phyloP scores from a whole-genome alignment of 495 filamentous ascomycete species.

The Ramalina intermedia region DNA sequence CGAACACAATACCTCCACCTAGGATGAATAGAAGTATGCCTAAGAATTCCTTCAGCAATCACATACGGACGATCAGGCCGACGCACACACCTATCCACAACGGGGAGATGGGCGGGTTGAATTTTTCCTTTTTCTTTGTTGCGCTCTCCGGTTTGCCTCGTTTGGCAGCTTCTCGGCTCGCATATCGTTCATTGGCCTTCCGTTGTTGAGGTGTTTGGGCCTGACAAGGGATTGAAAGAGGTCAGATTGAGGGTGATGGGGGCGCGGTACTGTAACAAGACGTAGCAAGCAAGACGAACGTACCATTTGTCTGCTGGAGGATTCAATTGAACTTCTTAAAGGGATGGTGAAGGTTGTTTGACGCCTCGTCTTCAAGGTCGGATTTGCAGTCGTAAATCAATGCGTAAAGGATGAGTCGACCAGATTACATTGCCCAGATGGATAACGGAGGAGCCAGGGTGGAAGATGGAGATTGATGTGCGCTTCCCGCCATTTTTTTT shows the following conservation, averaged over 20 bases:
- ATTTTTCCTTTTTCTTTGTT: conserved; percentile 50
- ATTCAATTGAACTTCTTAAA: too few relatives aligned
- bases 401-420: too few relatives aligned
- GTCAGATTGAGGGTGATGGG: neutral
- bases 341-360: too few relatives aligned
- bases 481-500: too few relatives aligned
- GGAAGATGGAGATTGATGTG: too few relatives aligned
- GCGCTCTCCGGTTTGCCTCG: conserved; percentile 64
- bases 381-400: too few relatives aligned
- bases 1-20: conserved; percentile 72
- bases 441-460: too few relatives aligned
- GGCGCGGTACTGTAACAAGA: neutral
- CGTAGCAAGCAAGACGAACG: neutral
- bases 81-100: conserved; percentile 65
- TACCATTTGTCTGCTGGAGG: neutral
- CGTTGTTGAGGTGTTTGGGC: conserved; percentile 92
- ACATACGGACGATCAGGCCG: neutral
- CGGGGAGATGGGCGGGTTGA: conserved; percentile 65
- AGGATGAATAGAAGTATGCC: conserved; percentile 68
- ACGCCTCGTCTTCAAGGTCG: too few relatives aligned
- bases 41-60: conserved; percentile 20
- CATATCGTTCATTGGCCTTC: conserved; percentile 72
- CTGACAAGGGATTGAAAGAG: conserved; percentile 26
- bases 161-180: conserved; percentile 61
- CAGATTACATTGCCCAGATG: too few relatives aligned